phyloP scores from a whole-genome alignment of 1,284 basidiomycete genomes.

The Lentinula novae-zelandiae region DNA sequence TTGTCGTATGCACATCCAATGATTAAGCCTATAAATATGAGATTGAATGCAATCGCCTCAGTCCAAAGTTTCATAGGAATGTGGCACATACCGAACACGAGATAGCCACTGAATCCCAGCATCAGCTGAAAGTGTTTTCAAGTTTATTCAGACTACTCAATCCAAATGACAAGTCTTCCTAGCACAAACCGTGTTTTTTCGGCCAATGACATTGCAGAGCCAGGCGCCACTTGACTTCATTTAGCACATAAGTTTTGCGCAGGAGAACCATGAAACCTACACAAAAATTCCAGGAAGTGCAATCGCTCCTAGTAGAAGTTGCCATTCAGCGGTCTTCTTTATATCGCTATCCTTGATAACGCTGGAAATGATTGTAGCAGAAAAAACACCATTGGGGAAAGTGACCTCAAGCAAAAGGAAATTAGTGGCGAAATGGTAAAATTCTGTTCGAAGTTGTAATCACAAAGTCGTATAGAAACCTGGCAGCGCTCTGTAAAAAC shows the following conservation, averaged over 20 bases:
- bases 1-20: slow-evolving; percentile 68
- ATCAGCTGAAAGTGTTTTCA: slow-evolving; percentile 47
- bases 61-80: background rate
- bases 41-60: background rate
- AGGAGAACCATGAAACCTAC: slow-evolving; percentile 12
- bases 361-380: slow-evolving; percentile 61
- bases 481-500: slow-evolving; percentile 19
- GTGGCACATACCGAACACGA: slow-evolving; percentile 54
- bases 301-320: slow-evolving; percentile 64
- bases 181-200: slow-evolving; percentile 54
- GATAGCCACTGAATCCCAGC: slow-evolving; percentile 71
- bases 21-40: slow-evolving; percentile 40
- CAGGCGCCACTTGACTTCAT: slow-evolving; percentile 40
- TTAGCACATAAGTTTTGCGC: background rate
- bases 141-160: background rate
- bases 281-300: slow-evolving; percentile 62
- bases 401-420: slow-evolving; percentile 41
- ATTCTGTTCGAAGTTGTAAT: slow-evolving; percentile 15
- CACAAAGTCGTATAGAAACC: slow-evolving; percentile 77
- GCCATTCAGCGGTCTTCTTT: slow-evolving; percentile 65
- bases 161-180: background rate
- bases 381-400: slow-evolving; percentile 72
- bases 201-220: slow-evolving; percentile 61
- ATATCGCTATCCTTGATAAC: slow-evolving; percentile 53
- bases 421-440: background rate